Base-by-base conservation (phyloP, 2,329 filamentous ascomycete genomes). In the Meredithiella fracta region DNA sequence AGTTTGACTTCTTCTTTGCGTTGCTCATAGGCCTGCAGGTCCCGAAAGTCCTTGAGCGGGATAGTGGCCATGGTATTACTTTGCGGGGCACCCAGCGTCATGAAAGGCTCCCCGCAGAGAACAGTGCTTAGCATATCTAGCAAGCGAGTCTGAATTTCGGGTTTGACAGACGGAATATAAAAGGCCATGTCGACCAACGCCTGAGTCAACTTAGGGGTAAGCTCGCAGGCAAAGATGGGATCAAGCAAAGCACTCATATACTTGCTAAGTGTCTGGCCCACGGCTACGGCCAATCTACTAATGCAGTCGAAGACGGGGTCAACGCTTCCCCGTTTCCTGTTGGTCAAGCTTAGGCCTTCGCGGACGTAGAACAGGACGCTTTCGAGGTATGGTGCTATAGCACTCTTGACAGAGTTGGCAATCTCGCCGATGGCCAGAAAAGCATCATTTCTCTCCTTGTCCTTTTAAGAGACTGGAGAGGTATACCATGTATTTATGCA, bases 121-220 rank as follows among this genome's bases (percentile, higher is more conserved):
- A 97, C 91, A 60, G 91, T 81, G 67, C 92, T 97, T 40, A 98
- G 77, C 78, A 98, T 90, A 65, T 98, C 89, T 11, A 98, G 77
- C 23, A 98, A 73, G 62, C 92, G 83, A 64, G 96, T 91, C 65
- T 98, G 92, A 42, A 98, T 97, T 5, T 82, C 90, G 1, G 85
- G 78, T 65, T 94, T 92, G 57, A 96, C 88, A 0, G 94, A 89
- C 0, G 91, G 92, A 50, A 98, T 96, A 66, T 98, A 97, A 65
- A 97, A 94, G 26, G 92, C 92, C 86, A 98, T 96, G 65, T 98
- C 94, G 22, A 97, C 90, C 55, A 98, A 74, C 2, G 94, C 94
- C 66, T 97, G 90, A 0, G 91, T 96, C 23, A 98, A 77, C 62
- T 94, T 92, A 57, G 91, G 86, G 38, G 89, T 96, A 54, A 98